Evolutionary conservation across 1,139 yeast genomes (phyloP), one percentile per base, ranked within the genome.

Genomic region (Candida labiduridarum): DNA sequence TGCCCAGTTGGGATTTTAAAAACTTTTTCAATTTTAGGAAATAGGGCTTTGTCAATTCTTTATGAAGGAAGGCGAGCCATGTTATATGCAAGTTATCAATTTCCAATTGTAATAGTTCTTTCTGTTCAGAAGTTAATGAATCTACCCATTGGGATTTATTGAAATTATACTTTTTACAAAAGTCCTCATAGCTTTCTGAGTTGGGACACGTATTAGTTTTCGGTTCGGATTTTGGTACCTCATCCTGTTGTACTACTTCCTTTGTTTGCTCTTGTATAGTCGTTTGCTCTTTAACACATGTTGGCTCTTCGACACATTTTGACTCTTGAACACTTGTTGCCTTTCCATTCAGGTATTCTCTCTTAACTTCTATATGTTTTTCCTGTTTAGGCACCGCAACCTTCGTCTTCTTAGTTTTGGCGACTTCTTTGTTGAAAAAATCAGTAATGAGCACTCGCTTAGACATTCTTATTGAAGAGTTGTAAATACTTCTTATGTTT

Each of bases 1-100:
- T 77, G 52, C 65, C 60, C 49, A 42, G 38, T 52, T 72, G 78
- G 1, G 68, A 50, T 12, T 52, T 54, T 9, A 90, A 69, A 60
- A 85, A 90, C 58, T 66, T 64, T 61, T 92, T 92, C 54, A 94
- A 74, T 15, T 79, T 68, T n/a, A 90, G 66, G 59, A 94, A 95
- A 65, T 92, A 92, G 1, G 96, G 95, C 65, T 91, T 89, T 30
- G 89, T 86, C 50, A 94, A 74, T 59, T 94, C 97, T 33, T 72
- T 64, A 61, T 85, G 82, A 15, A 94, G 74, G 9, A 79, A 76
- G 1, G 79, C 78, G 22, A 94, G 79, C 99, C 99, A 94, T 0
- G 89, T 75, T 7, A 80, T 80, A 57, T 89, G 94, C 55, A 94
- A 69, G 0, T 89, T 79, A 1, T 72, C 63, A 42, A 91, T 81